Base-by-base conservation (phyloP, 768 basidiomycete species). In the Boletellus ananas region DNA sequence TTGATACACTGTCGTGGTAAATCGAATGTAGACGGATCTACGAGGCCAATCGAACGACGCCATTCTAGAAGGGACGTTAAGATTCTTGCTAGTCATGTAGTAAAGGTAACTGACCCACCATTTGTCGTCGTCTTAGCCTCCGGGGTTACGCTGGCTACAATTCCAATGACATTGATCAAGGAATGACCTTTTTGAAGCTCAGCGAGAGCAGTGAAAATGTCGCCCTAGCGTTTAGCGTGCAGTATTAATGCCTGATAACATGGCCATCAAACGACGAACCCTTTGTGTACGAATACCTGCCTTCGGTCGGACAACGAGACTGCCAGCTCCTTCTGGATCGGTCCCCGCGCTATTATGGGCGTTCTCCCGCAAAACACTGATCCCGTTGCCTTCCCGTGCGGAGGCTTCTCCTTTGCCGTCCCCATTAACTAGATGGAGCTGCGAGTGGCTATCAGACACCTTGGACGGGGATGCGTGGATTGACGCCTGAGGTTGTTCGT, bases 11-110 rank as follows among this genome's bases (percentile, higher is more conserved):
- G 50, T 25, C 37, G 46, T 6, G 59, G 43, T 9, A 23, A 64
- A n/a, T 63, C 56, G 25, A 61, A 55, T n/a, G 64, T 64, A 23
- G 79, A 79, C 3, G 79, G 76, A 56, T 87, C 85, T 8, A 77
- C 71, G 14, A 87, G 60, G 10, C 63, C 63, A 16, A 86, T 49
- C 31, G 65, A 74, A 37, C 72, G 62, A 55, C 48, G 58, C 72
- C 69, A 77, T 33, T 83, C 84, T 86, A 49, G 14, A 49, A 16
- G 39, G 31, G 21, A 45, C n/a, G 3, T 23, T 33, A 20, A 37
- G 9, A 36, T 31, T 40, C 27, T 35, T 21, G 25, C 33, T 12
- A 35, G 43, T 35, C 17, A 27, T 38, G 34, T 17, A 36, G 14
- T 13, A 20, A 10, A 14, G 33, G 21, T 16, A 20, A 34, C 49